Percentiles rank a stretch among this genome's conserved stretches.
These are phyloP conservation scores for Croton laevigatus DNA, from an alignment of 441 rosid species.

Conservation along the genomic window DNA sequence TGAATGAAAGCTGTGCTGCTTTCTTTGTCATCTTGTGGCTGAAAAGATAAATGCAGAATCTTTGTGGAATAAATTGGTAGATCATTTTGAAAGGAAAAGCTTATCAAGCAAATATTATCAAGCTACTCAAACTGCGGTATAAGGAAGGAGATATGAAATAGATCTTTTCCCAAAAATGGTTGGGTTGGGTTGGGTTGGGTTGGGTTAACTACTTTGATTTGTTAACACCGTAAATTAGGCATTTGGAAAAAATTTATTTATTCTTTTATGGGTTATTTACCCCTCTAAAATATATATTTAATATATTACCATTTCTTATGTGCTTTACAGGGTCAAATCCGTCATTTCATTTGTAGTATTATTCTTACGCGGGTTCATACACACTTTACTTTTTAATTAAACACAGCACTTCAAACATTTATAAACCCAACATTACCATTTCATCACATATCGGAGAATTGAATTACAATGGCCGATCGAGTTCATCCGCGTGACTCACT, in stretches of 20 bases:
- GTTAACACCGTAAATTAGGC: no score
- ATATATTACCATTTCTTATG: background rate
- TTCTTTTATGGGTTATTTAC: no score
- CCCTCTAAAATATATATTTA: no score
- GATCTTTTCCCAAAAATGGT: no score
- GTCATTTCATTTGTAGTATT: no score
- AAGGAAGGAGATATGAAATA: background rate
- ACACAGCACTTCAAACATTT: background rate
- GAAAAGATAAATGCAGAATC: background rate
- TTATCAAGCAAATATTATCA: background rate
- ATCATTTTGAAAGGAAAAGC: background rate
- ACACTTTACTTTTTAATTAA: background rate
- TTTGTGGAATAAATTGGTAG: background rate
- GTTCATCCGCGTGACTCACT: constrained; percentile 43
- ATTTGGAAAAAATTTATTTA: no score
- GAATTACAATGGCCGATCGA: constrained; percentile 30
- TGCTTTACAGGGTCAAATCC: background rate
- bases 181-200: no score
- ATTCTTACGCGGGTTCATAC: background rate
- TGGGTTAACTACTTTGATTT: no score
- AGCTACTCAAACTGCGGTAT: background rate
- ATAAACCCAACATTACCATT: background rate
- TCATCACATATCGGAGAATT: background rate
- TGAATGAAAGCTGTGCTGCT: background rate
- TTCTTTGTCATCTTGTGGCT: background rate